Percentiles rank a stretch among this genome's conserved stretches.
Evolutionary conservation across 257 asterid genomes (phyloP).

Genomic region (Jasminum sambac): DNA sequence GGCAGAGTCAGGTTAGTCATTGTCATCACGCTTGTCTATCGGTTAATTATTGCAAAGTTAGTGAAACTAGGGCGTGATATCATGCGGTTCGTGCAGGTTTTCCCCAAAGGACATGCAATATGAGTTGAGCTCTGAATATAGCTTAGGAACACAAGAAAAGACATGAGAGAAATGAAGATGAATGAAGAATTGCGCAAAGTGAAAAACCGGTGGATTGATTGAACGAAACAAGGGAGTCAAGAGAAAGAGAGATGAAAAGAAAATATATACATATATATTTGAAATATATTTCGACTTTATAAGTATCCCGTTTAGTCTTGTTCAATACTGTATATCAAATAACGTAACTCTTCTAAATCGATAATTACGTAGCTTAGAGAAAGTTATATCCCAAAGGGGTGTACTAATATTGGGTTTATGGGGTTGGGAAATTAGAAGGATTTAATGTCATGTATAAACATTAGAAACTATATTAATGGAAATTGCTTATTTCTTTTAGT

Average conservation of each 20-base stretch:
- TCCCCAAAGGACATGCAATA: slow-evolving; percentile 19
- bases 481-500: neutral
- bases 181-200: neutral
- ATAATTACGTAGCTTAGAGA: neutral
- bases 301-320: neutral
- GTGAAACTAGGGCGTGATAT: neutral
- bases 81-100: slow-evolving; percentile 21
- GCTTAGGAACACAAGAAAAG: neutral
- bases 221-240: neutral
- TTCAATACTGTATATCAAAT: neutral
- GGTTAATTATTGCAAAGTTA: neutral
- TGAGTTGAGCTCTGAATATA: neutral
- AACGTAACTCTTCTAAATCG: neutral
- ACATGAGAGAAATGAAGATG: neutral
- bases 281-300: too few relatives aligned
- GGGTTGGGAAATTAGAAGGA: neutral
- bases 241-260: neutral
- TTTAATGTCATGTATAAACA: neutral
- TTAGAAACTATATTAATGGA: neutral
- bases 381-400: neutral
- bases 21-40: neutral
- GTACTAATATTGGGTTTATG: neutral
- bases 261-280: neutral
- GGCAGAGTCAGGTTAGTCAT: slow-evolving; percentile 36
- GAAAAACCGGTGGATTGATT: neutral